Evolutionary conservation across 768 basidiomycete species (phyloP).

Genomic region (Phaeotremella fagi): DNA sequence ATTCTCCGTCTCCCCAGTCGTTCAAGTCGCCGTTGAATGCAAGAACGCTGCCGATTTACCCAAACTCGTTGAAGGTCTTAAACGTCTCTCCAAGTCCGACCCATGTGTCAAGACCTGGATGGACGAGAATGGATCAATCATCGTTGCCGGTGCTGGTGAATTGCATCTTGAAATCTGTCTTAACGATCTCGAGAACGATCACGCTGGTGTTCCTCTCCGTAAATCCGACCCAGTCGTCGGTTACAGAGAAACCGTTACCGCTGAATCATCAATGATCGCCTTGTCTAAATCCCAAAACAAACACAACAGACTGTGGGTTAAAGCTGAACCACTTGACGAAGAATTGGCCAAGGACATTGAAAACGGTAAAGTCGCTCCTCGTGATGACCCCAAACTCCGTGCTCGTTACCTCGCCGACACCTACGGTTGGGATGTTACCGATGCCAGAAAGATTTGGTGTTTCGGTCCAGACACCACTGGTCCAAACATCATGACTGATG

Average conservation of each 20-base stretch:
- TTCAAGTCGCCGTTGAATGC: conserved; percentile 97
- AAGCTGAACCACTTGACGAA: conserved; percentile 89
- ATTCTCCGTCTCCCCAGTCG: conserved; percentile 99
- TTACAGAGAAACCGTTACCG: conserved; percentile 94
- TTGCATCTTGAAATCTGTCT: conserved; percentile 99
- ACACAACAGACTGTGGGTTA: conserved; percentile 96
- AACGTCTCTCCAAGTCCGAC: conserved; percentile 99
- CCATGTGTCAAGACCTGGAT: conserved; percentile 98
- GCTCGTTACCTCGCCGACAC: conserved; percentile 95
- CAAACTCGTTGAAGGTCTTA: conserved; percentile 99
- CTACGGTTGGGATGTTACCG: conserved; percentile 96
- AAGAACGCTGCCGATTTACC: conserved; percentile 99
- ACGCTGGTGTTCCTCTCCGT: conserved; percentile 98
- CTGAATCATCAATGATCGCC: conserved; percentile 91
- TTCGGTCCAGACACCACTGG: conserved; percentile 99
- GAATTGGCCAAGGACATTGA: conserved; percentile 93
- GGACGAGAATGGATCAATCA: conserved; percentile 87
- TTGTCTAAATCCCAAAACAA: conserved; percentile 99
- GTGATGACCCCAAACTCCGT: conserved; percentile 96
- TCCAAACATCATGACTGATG: conserved; percentile 93
- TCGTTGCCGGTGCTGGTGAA: conserved; percentile 98
- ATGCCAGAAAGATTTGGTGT: conserved; percentile 99
- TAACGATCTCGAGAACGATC: conserved; percentile 99
- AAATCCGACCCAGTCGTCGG: conserved; percentile 91
- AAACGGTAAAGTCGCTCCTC: conserved; percentile 70